Conservation (phyloP, 768 basidiomycete genomes). For the Artomyces pyxidatus region DNA sequence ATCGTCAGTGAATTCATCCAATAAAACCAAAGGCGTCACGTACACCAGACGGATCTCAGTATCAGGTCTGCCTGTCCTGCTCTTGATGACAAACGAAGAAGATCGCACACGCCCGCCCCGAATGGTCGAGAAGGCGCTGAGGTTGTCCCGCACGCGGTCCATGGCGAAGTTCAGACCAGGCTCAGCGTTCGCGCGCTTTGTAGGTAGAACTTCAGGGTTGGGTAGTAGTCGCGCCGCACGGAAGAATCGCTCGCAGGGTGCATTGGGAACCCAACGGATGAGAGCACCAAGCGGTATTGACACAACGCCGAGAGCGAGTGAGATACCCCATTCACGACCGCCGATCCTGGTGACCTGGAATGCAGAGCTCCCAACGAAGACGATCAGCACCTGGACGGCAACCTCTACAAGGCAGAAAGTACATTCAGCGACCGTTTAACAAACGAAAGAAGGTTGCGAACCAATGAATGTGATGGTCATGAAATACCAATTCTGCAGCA, state of each 20-base stretch:
- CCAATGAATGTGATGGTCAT: conserved; percentile 78
- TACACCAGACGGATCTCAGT: conserved; percentile 39
- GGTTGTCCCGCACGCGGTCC: conserved; percentile 76
- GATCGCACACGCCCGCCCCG: conserved; percentile 86
- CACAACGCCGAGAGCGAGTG: conserved; percentile 76
- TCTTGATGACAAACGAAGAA: conserved; percentile 80
- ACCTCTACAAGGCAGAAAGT: conserved; percentile 49
- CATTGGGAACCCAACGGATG: conserved; percentile 75
- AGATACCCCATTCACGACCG: conserved; percentile 90
- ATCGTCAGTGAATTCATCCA: too few relatives aligned
- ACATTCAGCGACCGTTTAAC: conserved; percentile 3
- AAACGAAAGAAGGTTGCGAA: conserved; percentile 26
- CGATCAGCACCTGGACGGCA: conserved; percentile 77
- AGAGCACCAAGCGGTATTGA: conserved; percentile 84
- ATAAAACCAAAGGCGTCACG: too few relatives aligned
- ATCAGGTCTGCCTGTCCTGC: conserved; percentile 50
- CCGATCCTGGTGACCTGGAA: conserved; percentile 79
- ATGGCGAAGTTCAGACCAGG: conserved; percentile 76
- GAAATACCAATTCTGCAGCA: conserved; percentile 77
- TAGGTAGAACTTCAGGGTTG: conserved; percentile 60
- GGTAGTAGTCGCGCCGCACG: conserved; percentile 50
- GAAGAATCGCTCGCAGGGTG: conserved; percentile 61
- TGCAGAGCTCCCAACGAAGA: conserved; percentile 85
- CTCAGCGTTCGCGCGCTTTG: conserved; percentile 43
- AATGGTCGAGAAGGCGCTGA: conserved; percentile 71